These are phyloP conservation scores for Nepenthes mirabilis DNA, from an alignment of 148 eudicot genomes.

Conservation along the genomic window DNA sequence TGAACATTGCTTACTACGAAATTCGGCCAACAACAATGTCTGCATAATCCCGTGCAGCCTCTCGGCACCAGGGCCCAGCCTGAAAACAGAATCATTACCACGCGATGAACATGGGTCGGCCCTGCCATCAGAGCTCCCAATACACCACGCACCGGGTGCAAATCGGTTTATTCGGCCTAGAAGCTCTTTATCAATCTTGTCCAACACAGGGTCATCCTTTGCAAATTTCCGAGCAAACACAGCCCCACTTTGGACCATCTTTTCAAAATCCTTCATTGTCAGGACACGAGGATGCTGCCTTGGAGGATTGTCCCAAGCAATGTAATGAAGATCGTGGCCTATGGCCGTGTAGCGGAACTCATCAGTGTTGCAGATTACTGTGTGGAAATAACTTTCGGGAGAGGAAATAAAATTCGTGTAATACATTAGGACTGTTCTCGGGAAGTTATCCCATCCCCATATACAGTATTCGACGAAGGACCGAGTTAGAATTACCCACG, in stretches of 20 bases:
- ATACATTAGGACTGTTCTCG: conserved; percentile 80
- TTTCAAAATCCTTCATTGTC: conserved; percentile 55
- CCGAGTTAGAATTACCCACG: conserved; percentile 85
- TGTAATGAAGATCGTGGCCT: conserved; percentile 91
- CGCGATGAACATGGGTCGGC: conserved; percentile 58
- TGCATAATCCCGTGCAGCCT: conserved; percentile 46
- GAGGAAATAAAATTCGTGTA: conserved; percentile 85
- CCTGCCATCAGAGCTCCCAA: conserved; percentile 41
- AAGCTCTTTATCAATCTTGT: conserved; percentile 71
- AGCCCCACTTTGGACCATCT: conserved; percentile 86
- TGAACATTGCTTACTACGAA: conserved; percentile 54
- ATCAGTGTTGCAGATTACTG: conserved; percentile 72
- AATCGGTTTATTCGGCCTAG: conserved; percentile 57
- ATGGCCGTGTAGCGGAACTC: conserved; percentile 61
- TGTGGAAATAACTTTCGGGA: conserved; percentile 95
- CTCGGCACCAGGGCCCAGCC: conserved; percentile 62
- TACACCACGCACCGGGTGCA: conserved; percentile 90
- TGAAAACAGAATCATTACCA: conserved; percentile 62
- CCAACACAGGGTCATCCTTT: conserved; percentile 57
- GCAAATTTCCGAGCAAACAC: conserved; percentile 80
- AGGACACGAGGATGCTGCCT: conserved; percentile 78
- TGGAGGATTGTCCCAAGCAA: conserved; percentile 96
- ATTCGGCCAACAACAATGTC: conserved; percentile 47
- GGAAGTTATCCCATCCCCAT: conserved; percentile 96
- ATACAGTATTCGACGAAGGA: conserved; percentile 93